Evolutionary conservation across 352 stramenopile species (phyloP).

Genomic region (Phytophthora capsici): DNA sequence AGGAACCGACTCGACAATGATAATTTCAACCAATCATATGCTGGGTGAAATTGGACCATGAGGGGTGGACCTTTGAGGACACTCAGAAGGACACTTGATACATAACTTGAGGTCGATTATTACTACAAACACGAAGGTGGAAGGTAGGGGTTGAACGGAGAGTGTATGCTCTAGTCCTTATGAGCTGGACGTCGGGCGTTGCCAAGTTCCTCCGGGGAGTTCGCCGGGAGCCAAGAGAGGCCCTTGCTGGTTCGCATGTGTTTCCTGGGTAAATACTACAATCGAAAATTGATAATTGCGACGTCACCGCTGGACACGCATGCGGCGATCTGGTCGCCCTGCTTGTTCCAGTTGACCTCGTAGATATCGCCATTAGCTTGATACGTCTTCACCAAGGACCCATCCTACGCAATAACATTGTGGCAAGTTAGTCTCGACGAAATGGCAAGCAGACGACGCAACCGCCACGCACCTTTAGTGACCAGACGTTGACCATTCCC

Average conservation of each 20-base stretch:
- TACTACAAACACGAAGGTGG: conserved; percentile 10
- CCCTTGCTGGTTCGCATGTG: conserved; percentile 32
- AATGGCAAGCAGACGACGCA: not conserved
- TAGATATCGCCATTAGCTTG: conserved; percentile 97
- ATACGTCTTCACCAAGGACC: conserved; percentile 86
- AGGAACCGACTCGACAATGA: conserved; percentile 9
- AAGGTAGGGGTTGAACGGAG: conserved; percentile 25
- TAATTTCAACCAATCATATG: not conserved
- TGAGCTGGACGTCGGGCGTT: conserved; percentile 33
- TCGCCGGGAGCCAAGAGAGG: conserved; percentile 15
- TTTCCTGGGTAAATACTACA: conserved; percentile 85
- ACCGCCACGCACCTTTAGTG: conserved; percentile 88
- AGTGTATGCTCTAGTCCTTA: conserved; percentile 49
- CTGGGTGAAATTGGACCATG: conserved; percentile 13
- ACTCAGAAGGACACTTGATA: not conserved
- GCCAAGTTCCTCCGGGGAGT: conserved; percentile 20
- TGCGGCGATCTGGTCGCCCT: conserved; percentile 85
- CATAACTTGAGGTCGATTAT: not conserved
- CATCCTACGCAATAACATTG: conserved; percentile 50
- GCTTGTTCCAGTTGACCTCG: conserved; percentile 98
- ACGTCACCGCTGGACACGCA: conserved; percentile 89
- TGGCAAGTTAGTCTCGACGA: conserved; percentile 3
- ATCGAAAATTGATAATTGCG: conserved; percentile 90
- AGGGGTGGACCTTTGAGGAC: conserved; percentile 5
- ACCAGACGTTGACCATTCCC: conserved; percentile 98